Conservation (phyloP, 225 moss, liverwort and hornwort species). For the Antitrichia curtipendula region DNA sequence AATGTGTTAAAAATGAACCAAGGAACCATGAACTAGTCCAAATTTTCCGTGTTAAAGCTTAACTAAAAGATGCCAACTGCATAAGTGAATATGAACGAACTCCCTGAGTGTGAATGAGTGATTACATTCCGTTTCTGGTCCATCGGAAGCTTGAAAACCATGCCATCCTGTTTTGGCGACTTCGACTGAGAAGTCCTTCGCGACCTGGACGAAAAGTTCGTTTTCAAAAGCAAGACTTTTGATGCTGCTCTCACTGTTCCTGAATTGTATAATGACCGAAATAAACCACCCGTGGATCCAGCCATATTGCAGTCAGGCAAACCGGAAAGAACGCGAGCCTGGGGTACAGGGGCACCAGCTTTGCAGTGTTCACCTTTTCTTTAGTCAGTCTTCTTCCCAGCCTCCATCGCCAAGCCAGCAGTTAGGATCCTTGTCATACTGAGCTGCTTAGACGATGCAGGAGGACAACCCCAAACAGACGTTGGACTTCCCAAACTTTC, state of each 20-base stretch:
- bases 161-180: not conserved
- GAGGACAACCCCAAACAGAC: not conserved
- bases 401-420: not conserved
- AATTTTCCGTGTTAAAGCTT: not conserved
- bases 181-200: not conserved
- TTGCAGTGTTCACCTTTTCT: not conserved
- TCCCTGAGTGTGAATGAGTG: not conserved
- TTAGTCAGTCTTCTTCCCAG: not conserved
- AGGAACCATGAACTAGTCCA: not conserved
- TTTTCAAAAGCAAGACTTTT: not conserved
- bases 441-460: not conserved
- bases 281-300: not conserved
- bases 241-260: not conserved
- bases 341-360: not conserved
- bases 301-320: not conserved
- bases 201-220: not conserved
- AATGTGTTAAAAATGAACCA: not conserved
- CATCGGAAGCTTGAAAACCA: not conserved
- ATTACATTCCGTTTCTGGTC: not conserved
- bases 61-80: not conserved
- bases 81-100: not conserved
- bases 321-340: not conserved
- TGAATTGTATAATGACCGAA: not conserved
- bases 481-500: not conserved
- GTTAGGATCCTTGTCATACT: not conserved